Percentiles rank a stretch among this genome's conserved stretches.
Conservation (phyloP, 768 basidiomycete species). For the Suillus placidus region DNA sequence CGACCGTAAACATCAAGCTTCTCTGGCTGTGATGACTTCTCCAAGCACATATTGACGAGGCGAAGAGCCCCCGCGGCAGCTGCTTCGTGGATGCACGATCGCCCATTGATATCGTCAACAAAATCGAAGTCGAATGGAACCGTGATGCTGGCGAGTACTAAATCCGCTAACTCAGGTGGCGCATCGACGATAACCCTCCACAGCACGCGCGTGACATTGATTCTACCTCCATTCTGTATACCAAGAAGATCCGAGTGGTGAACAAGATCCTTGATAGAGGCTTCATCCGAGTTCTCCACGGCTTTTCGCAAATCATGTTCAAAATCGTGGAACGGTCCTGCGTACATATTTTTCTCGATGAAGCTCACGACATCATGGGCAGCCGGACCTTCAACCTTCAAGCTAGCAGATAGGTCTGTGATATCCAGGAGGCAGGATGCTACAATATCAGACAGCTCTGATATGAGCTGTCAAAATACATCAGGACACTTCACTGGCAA, state of each 20-base stretch:
- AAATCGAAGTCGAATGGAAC: slow-evolving; percentile 86
- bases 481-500: slow-evolving; percentile 11
- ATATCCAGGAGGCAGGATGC: slow-evolving; percentile 81
- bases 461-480: slow-evolving; percentile 70
- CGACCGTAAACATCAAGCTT: slow-evolving; percentile 90
- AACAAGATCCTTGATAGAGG: slow-evolving; percentile 69
- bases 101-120: slow-evolving; percentile 95
- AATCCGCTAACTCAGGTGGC: slow-evolving; percentile 66
- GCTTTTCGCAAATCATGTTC: slow-evolving; percentile 86
- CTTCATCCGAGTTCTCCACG: slow-evolving; percentile 60
- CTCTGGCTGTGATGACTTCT: slow-evolving; percentile 67
- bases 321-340: slow-evolving; percentile 83
- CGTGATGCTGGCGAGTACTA: slow-evolving; percentile 68
- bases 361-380: slow-evolving; percentile 75
- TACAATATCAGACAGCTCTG: slow-evolving; percentile 91
- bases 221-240: slow-evolving; percentile 60
- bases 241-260: slow-evolving; percentile 68
- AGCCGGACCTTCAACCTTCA: slow-evolving; percentile 79
- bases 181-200: slow-evolving; percentile 93
- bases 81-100: slow-evolving; percentile 92
- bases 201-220: slow-evolving; percentile 84
- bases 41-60: slow-evolving; percentile 80
- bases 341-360: slow-evolving; percentile 58
- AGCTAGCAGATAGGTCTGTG: slow-evolving; percentile 72
- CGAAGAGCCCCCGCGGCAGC: slow-evolving; percentile 81